Percentiles rank a stretch among this genome's conserved stretches.
phyloP scores from a whole-genome alignment of 306 rosid genomes.

The Dalbergia cultrata region DNA sequence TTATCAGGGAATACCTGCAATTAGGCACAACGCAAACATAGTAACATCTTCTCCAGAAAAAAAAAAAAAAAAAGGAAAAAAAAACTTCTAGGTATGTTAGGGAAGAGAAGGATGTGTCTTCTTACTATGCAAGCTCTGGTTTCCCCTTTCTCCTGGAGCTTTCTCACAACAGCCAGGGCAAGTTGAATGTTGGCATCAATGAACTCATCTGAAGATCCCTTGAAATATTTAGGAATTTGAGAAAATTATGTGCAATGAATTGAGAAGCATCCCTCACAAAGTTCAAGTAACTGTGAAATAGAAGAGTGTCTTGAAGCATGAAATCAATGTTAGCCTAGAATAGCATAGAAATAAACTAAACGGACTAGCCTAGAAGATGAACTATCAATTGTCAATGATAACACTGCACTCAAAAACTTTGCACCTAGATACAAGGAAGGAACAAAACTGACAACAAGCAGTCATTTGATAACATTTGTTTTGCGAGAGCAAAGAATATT shows the following conservation, averaged over 20 bases:
- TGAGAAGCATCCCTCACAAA: constrained; percentile 55
- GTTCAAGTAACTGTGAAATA: constrained; percentile 48
- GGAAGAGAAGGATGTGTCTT: constrained; percentile 37
- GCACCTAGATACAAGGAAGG: constrained; percentile 11
- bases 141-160: constrained; percentile 78
- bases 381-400: constrained; percentile 5
- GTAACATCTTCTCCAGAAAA: constrained; percentile 27
- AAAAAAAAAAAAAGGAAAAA: constrained; percentile 15
- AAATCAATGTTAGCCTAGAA: constrained; percentile 30
- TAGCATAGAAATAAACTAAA: constrained; percentile 16
- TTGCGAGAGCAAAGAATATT: constrained; percentile 52
- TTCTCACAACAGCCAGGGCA: constrained; percentile 85
- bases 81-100: constrained; percentile 23
- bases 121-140: constrained; percentile 85
- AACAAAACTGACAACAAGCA: constrained; percentile 31
- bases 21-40: constrained; percentile 34
- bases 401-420: background rate
- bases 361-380: constrained; percentile 13
- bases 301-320: constrained; percentile 45
- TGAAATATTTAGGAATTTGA: constrained; percentile 87
- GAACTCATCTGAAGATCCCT: constrained; percentile 99
- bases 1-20: constrained; percentile 94
- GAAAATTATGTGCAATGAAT: constrained; percentile 68
- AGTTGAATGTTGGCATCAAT: constrained; percentile 96
- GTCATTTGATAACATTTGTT: background rate